Conservation (phyloP, 148 eudicot genomes). For the Talinum fruticosum region DNA sequence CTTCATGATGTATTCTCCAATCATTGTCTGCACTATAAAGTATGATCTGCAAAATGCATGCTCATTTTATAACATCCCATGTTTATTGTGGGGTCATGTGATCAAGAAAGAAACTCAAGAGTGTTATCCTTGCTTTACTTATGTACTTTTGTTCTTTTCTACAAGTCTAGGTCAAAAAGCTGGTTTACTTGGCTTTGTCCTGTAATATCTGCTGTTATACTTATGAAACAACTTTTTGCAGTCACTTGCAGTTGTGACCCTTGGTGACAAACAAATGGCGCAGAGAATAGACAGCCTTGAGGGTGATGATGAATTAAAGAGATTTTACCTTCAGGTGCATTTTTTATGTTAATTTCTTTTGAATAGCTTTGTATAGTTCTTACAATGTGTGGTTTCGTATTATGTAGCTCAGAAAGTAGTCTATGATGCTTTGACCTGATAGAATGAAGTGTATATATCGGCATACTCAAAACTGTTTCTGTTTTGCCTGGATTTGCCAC, state of each 20-base stretch:
- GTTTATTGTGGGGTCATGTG: not conserved
- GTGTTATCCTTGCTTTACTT: not conserved
- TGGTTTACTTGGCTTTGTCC: not conserved
- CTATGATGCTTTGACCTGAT: slow-evolving; percentile 2
- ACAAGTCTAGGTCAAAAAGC: not conserved
- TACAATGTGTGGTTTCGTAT: not conserved
- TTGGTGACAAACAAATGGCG: slow-evolving; percentile 96
- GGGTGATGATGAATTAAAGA: slow-evolving; percentile 82
- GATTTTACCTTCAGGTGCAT: slow-evolving; percentile 95
- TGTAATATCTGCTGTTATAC: not conserved
- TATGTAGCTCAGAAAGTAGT: not conserved
- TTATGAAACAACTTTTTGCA: slow-evolving; percentile 28
- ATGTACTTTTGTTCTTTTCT: not conserved
- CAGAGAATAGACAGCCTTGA: slow-evolving; percentile 90
- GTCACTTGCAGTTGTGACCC: slow-evolving; percentile 95
- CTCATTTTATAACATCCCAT: not conserved
- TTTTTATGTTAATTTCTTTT: not conserved
- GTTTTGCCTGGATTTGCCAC: not conserved
- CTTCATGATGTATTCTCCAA: not conserved
- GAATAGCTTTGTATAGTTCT: not conserved
- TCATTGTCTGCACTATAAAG: not conserved
- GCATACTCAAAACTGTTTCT: not conserved
- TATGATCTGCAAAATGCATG: not conserved
- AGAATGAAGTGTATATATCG: not conserved
- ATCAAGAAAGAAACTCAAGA: not conserved